phyloP scores from a whole-genome alignment of 345 rosid species.

The Tarenaya hassleriana region DNA sequence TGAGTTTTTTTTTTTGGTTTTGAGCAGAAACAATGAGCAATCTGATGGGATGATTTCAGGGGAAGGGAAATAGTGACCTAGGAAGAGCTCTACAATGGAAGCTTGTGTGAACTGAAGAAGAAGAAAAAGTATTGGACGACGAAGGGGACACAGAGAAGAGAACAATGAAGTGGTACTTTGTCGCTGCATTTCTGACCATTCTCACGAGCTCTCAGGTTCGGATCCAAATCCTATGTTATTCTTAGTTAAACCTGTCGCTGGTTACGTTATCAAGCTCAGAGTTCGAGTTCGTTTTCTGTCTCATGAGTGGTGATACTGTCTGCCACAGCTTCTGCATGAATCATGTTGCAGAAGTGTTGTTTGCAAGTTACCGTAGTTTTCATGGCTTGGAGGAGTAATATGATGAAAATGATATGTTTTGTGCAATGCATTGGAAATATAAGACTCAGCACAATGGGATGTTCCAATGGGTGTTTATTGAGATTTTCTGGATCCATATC shows the following conservation, averaged over 20 bases:
- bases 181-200: constrained; percentile 48
- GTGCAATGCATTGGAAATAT: too few species aligned
- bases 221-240: constrained; percentile 11
- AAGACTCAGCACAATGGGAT: not conserved
- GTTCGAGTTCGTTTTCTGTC: not conserved
- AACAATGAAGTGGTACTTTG: constrained; percentile 43
- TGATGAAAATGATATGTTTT: constrained; percentile 4
- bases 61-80: too few species aligned
- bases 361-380: too few species aligned
- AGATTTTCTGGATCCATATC: not conserved
- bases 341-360: too few species aligned
- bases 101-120: constrained; percentile 11
- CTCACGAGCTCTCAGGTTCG: constrained; percentile 61
- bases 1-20: too few species aligned
- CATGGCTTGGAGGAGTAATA: not conserved
- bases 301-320: too few species aligned
- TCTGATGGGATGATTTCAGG: too few species aligned
- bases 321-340: not conserved
- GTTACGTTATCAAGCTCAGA: not conserved
- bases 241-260: not conserved
- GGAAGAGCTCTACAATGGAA: not conserved
- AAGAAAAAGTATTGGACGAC: too few species aligned
- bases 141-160: not conserved
- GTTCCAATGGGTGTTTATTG: not conserved
- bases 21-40: too few species aligned